Base-by-base conservation (phyloP, 2,329 filamentous ascomycete genomes). In the Ascochyta pisi region DNA sequence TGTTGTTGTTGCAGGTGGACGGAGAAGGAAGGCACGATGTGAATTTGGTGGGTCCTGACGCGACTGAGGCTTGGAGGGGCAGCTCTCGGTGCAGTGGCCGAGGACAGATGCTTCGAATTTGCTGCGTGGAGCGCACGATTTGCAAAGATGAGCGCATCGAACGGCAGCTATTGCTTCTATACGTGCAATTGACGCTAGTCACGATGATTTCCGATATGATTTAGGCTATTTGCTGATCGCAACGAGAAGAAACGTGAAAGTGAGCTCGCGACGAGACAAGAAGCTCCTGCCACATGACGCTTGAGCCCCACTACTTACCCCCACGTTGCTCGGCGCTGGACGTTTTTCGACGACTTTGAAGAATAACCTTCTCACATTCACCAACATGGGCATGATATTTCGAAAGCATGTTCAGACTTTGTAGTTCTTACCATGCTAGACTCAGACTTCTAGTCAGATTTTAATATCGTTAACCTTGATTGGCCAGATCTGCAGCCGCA, bases 91-190 rank as follows among this genome's bases (percentile, higher is more conserved):
- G 60, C 60, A 43, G 45, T 41, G 51, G 59, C 42, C 52, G 69
- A 68, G 69, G 71, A 68, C 68, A 65, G 65, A 71, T 68, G 65
- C 53, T 61, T 53, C 57, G 61, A 51, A 54, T 37, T 53, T 60
- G 68, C 61, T 69, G 68, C 54, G 49, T 42, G 23, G 29, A 40
- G 12, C 40, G 54, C 44, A 8, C 45, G 23, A 48, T 22, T 19
- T 23, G 43, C 40, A 54, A 50, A 35, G n/a, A 24, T 38, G 42
- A 37, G 38, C 47, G 38, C 53, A 56, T 56, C 26, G 38, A 31
- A 41, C 35, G 24, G 39, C 22, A n/a, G 24, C 23, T 23, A 8
- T 37, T 44, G 15, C 19, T 34, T 33, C 26, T 29, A 35, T 29
- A 39, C 38, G 19, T 39, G 47, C 42, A 51, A 48, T 42, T 44